Conservation (phyloP, 306 rosid genomes). For the Cicer chorassanicum region DNA sequence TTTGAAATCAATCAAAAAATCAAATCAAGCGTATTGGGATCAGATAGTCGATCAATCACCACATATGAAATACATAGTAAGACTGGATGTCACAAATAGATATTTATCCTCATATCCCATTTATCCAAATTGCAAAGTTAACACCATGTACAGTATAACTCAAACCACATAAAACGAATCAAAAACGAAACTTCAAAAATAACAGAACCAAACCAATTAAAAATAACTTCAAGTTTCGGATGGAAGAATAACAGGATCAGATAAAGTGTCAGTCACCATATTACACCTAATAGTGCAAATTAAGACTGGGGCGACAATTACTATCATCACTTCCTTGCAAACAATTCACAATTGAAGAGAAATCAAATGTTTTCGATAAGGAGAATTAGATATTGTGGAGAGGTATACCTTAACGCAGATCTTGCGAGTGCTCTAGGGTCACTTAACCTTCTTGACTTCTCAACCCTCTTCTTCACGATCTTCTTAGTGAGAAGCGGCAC, state of each 20-base stretch:
- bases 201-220: no score
- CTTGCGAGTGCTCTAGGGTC: constrained; percentile 82
- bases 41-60: constrained; percentile 60
- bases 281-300: constrained; percentile 60
- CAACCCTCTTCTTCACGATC: constrained; percentile 74
- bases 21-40: constrained; percentile 11
- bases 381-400: neutral
- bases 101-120: constrained; percentile 52
- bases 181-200: no score
- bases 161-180: no score
- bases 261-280: constrained; percentile 75
- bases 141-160: neutral
- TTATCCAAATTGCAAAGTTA: neutral
- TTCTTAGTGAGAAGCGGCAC: constrained; percentile 75
- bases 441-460: constrained; percentile 62
- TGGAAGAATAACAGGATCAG: constrained; percentile 53
- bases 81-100: constrained; percentile 50
- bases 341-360: neutral
- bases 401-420: constrained; percentile 70
- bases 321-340: constrained; percentile 53
- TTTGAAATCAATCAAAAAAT: neutral
- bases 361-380: neutral
- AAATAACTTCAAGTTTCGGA: no score
- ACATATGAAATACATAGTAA: constrained; percentile 35
- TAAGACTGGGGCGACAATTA: constrained; percentile 93